These are phyloP conservation scores for Clavaria fumosa DNA, from an alignment of 768 basidiomycete genomes.

Conservation along the genomic window DNA sequence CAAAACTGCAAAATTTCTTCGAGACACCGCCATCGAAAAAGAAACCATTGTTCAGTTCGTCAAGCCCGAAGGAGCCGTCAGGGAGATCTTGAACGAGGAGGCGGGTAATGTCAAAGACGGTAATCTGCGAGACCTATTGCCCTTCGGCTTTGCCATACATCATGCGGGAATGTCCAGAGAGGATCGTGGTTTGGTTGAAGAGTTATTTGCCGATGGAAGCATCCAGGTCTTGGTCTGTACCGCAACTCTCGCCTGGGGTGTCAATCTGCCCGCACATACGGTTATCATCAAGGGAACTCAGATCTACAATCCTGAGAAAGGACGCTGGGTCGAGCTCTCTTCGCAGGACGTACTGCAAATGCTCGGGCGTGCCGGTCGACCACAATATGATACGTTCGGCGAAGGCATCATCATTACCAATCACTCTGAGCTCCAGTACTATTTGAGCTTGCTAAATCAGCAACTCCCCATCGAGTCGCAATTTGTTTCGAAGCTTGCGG, in stretches of 20 bases:
- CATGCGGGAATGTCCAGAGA: constrained; percentile 93
- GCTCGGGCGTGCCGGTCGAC: constrained; percentile 94
- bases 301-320: constrained; percentile 98
- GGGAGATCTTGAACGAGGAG: constrained; percentile 81
- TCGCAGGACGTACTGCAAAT: constrained; percentile 96
- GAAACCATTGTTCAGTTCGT: constrained; percentile 95
- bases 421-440: constrained; percentile 93
- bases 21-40: constrained; percentile 92
- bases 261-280: constrained; percentile 93
- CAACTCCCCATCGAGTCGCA: constrained; percentile 96
- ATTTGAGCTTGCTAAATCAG: constrained; percentile 87
- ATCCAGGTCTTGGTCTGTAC: constrained; percentile 94
- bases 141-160: constrained; percentile 95
- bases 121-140: constrained; percentile 76
- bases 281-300: constrained; percentile 99
- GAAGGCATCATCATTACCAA: constrained; percentile 99
- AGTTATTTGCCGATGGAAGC: constrained; percentile 82
- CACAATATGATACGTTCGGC: constrained; percentile 93
- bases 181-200: constrained; percentile 86
- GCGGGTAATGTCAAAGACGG: constrained; percentile 68
- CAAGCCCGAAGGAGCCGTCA: constrained; percentile 79
- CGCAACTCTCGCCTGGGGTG: constrained; percentile 98
- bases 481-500: constrained; percentile 81
- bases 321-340: constrained; percentile 91
- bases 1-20: constrained; percentile 88